Conservation (phyloP, 2,329 filamentous ascomycete genomes). For the Eurotiales sp. region DNA sequence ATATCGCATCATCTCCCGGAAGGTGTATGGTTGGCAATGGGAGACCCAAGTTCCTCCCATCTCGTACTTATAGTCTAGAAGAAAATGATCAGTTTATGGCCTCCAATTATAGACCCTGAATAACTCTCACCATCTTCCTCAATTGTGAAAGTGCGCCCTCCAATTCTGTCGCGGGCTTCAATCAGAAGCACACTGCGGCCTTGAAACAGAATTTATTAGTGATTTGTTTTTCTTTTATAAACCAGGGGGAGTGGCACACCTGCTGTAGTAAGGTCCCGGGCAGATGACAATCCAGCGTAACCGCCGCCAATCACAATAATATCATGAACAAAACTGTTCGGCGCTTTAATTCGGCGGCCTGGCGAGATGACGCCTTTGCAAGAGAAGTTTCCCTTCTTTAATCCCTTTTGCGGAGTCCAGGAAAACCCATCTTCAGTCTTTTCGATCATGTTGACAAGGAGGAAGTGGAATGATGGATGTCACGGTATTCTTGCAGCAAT, state of each 20-base stretch:
- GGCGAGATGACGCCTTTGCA: slow-evolving; percentile 16
- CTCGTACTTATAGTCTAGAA: slow-evolving; percentile 33
- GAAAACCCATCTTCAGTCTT: background rate
- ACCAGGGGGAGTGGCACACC: slow-evolving; percentile 15
- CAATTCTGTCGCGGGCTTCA: slow-evolving; percentile 48
- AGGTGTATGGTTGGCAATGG: slow-evolving; percentile 40
- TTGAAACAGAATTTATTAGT: slow-evolving; percentile 9
- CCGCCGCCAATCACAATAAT: slow-evolving; percentile 30
- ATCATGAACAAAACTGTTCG: slow-evolving; percentile 16
- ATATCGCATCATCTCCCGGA: slow-evolving; percentile 43
- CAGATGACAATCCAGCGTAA: slow-evolving; percentile 29
- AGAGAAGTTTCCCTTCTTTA: background rate
- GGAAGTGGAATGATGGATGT: background rate
- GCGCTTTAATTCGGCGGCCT: slow-evolving; percentile 4
- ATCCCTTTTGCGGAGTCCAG: background rate
- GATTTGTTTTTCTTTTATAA: background rate
- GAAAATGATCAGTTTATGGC: background rate
- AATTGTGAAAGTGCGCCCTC: slow-evolving; percentile 45
- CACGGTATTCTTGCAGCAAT: background rate
- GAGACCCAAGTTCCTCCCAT: slow-evolving; percentile 50
- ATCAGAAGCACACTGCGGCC: slow-evolving; percentile 38
- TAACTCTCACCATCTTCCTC: slow-evolving; percentile 30
- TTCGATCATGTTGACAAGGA: background rate
- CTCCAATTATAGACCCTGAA: background rate
- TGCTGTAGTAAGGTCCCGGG: slow-evolving; percentile 23